These are phyloP conservation scores for Tricholoma sp. DNA, from an alignment of 768 basidiomycete genomes.

Conservation along the genomic window DNA sequence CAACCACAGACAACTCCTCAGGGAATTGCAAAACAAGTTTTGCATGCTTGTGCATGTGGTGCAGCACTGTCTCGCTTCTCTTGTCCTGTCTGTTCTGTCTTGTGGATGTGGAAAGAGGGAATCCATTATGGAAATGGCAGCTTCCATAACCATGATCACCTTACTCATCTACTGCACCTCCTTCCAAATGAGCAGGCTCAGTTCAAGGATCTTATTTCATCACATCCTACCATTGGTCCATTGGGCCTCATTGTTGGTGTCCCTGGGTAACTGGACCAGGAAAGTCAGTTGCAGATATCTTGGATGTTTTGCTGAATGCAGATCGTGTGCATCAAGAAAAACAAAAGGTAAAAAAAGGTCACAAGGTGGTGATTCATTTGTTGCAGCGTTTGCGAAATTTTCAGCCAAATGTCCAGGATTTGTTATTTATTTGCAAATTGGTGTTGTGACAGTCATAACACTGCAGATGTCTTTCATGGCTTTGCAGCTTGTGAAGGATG, in stretches of 20 bases:
- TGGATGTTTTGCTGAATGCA: slow-evolving; percentile 8
- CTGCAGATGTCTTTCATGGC: slow-evolving; percentile 26
- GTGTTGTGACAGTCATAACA: slow-evolving; percentile 20
- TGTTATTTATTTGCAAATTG: slow-evolving; percentile 13
- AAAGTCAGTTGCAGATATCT: slow-evolving; percentile 15
- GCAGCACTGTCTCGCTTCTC: too few species aligned
- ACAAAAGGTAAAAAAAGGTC: not conserved
- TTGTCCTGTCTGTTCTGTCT: too few species aligned
- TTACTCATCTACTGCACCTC: slow-evolving; percentile 2
- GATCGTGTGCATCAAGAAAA: slow-evolving; percentile 9
- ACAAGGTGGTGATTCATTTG: slow-evolving; percentile 10
- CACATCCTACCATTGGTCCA: slow-evolving; percentile 7
- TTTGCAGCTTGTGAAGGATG: slow-evolving; percentile 21
- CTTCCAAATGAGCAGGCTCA: not conserved
- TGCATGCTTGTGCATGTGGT: too few species aligned
- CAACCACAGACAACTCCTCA: too few species aligned
- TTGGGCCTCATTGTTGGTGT: slow-evolving; percentile 12
- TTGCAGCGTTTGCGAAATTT: slow-evolving; percentile 11
- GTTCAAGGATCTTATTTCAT: not conserved
- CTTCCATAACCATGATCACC: slow-evolving; percentile 3
- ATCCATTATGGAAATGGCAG: not conserved
- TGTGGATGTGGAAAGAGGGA: slow-evolving; percentile 1
- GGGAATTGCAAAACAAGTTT: too few species aligned
- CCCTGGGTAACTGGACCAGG: slow-evolving; percentile 12
- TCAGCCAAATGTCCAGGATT: slow-evolving; percentile 14